A percentile compares a stretch with the other conserved stretches of the same genome.
These are phyloP conservation scores for Fraxinus ornus DNA, from an alignment of 305 asterid species.

Conservation along the genomic window DNA sequence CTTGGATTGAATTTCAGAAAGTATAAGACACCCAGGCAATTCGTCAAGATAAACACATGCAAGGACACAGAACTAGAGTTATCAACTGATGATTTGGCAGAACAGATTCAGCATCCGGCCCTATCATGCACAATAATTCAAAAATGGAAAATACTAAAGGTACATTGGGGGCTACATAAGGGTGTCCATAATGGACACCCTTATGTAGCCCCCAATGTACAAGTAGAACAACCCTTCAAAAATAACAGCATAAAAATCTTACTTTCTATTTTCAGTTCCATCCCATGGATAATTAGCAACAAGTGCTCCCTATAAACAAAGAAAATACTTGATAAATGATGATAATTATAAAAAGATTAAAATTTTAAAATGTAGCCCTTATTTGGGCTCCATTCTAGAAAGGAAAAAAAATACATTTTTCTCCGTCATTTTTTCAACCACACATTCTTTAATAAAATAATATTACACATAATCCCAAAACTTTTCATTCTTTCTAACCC, in stretches of 20 bases:
- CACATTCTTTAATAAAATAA: no score
- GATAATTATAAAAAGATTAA: slow-evolving; percentile 1
- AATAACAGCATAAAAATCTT: slow-evolving; percentile 32
- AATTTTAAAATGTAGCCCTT: not conserved
- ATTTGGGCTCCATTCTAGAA: no score
- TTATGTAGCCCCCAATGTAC: no score
- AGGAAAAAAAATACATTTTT: no score
- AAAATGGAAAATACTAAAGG: not conserved
- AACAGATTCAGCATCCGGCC: not conserved
- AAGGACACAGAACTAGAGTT: not conserved
- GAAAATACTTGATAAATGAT: slow-evolving; percentile 19
- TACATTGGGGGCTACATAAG: no score
- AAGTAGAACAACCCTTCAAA: not conserved
- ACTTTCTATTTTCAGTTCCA: slow-evolving; percentile 72
- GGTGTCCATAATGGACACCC: no score
- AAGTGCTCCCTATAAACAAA: slow-evolving; percentile 68
- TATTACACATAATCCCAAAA: no score
- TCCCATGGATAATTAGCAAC: slow-evolving; percentile 98
- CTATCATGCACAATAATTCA: not conserved
- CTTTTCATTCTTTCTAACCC: no score
- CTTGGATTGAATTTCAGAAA: not conserved
- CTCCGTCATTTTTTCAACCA: no score
- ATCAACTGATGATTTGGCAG: slow-evolving; percentile 4
- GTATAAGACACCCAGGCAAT: not conserved
- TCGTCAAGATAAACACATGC: not conserved